phyloP scores from a whole-genome alignment of 139 green algal species.

The Raphidocelis subcapitata region DNA sequence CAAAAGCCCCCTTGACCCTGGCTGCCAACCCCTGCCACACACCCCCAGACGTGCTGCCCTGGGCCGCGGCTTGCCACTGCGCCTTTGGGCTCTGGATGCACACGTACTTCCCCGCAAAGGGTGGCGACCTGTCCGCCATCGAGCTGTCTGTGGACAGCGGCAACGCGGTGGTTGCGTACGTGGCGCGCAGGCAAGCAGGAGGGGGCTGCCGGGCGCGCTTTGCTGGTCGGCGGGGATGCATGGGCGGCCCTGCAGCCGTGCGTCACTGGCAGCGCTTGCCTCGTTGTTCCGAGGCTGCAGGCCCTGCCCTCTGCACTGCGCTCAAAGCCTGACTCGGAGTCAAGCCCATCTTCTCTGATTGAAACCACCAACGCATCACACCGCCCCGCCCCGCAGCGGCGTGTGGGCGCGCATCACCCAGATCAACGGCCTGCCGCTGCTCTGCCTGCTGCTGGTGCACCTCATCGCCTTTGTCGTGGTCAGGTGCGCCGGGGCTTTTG shows the following conservation, averaged over 20 bases:
- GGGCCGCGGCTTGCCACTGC: conserved; percentile 39
- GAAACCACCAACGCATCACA: no score
- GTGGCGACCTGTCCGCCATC: neutral
- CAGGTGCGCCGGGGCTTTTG: conserved; percentile 8
- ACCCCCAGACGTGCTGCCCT: conserved; percentile 46
- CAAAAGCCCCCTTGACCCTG: no score
- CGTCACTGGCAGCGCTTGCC: no score
- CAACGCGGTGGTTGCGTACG: conserved; percentile 6
- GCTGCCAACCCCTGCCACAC: no score
- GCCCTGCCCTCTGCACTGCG: no score
- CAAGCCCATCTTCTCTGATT: no score
- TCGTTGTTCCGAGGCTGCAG: no score
- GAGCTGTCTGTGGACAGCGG: neutral
- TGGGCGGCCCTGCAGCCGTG: no score
- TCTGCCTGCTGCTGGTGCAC: conserved; percentile 37
- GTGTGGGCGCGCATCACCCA: conserved; percentile 39
- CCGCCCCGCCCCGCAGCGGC: neutral
- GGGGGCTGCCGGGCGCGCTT: no score
- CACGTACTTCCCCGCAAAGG: conserved; percentile 43
- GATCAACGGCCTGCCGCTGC: conserved; percentile 46
- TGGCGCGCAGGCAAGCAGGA: no score
- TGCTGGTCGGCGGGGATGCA: neutral
- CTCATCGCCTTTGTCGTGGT: conserved; percentile 6
- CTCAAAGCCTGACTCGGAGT: no score
- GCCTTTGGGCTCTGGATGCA: conserved; percentile 58